phyloP scores from a whole-genome alignment of 331 rosid species.

The Erythrophleum ivorense region DNA sequence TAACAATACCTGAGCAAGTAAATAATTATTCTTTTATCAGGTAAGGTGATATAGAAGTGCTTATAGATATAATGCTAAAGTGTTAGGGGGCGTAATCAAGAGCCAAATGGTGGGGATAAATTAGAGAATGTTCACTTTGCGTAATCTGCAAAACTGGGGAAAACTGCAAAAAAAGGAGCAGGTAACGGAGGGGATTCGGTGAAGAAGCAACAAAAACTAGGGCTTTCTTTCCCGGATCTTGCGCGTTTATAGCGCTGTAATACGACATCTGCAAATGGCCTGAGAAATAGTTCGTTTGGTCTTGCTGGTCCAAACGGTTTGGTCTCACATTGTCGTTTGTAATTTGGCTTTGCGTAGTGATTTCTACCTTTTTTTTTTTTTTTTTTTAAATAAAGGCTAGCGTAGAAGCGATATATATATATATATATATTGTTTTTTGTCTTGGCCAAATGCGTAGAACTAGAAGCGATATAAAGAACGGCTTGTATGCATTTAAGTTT shows the following conservation, averaged over 20 bases:
- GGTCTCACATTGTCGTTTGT: constrained; percentile 2
- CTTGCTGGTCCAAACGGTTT: constrained; percentile 11
- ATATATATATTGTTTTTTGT: no score
- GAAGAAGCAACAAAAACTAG: constrained; percentile 20
- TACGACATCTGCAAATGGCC: not conserved
- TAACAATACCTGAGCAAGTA: not conserved
- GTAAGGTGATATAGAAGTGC: constrained; percentile 13
- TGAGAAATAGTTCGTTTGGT: not conserved
- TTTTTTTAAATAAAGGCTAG: no score
- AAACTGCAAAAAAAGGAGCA: constrained; percentile 12
- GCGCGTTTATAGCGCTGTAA: constrained; percentile 31
- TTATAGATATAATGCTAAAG: constrained; percentile 32
- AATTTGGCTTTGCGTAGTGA: not conserved
- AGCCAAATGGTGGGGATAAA: not conserved
- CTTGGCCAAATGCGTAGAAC: no score
- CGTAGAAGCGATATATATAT: no score
- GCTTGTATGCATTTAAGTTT: no score
- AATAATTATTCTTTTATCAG: not conserved
- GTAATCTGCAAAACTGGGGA: constrained; percentile 35
- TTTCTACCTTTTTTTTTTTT: not conserved
- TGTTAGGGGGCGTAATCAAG: not conserved
- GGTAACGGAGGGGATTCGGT: constrained; percentile 21
- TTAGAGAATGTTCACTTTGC: constrained; percentile 24
- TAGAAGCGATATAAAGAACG: no score
- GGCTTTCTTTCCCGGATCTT: not conserved